Evolutionary conservation across 169 alveolate genomes (phyloP).

Genomic region (Cystoisospora suis): DNA sequence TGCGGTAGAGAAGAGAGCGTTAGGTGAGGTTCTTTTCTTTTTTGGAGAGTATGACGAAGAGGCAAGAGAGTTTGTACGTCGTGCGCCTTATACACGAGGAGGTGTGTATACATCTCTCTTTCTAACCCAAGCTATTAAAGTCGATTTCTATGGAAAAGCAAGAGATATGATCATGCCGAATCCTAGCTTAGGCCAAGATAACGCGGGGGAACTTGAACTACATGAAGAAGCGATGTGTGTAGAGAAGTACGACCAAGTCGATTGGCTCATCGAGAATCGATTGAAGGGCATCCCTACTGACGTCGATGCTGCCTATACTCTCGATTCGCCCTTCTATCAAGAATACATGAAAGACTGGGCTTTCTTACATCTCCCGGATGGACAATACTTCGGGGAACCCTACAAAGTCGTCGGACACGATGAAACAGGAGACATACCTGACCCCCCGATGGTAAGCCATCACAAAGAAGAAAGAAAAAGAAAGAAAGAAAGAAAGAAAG

Average conservation of each 20-base stretch:
- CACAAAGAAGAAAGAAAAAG: too few species aligned
- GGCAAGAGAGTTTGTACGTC: constrained; percentile 67
- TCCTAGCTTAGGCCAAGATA: neutral
- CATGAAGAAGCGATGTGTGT: constrained; percentile 50
- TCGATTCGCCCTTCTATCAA: constrained; percentile 66
- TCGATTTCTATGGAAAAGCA: constrained; percentile 64
- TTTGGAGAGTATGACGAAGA: constrained; percentile 65
- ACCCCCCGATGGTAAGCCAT: constrained; percentile 18
- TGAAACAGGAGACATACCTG: constrained; percentile 64
- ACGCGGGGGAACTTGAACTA: constrained; percentile 53
- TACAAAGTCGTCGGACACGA: constrained; percentile 65
- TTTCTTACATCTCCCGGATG: constrained; percentile 69
- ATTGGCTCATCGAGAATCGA: constrained; percentile 54
- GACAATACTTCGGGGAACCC: constrained; percentile 67
- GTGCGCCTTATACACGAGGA: constrained; percentile 68
- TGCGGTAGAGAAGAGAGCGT: neutral
- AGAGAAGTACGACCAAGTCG: constrained; percentile 58
- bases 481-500: too few species aligned
- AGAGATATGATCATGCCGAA: constrained; percentile 33
- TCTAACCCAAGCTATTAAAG: constrained; percentile 61
- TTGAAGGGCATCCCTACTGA: neutral
- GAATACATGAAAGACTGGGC: constrained; percentile 70
- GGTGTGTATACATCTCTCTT: constrained; percentile 66
- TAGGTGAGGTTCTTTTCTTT: constrained; percentile 54
- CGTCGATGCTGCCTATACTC: constrained; percentile 28